These are phyloP conservation scores for Chloropicon primus DNA, from an alignment of 139 green algal species.

Conservation along the genomic window DNA sequence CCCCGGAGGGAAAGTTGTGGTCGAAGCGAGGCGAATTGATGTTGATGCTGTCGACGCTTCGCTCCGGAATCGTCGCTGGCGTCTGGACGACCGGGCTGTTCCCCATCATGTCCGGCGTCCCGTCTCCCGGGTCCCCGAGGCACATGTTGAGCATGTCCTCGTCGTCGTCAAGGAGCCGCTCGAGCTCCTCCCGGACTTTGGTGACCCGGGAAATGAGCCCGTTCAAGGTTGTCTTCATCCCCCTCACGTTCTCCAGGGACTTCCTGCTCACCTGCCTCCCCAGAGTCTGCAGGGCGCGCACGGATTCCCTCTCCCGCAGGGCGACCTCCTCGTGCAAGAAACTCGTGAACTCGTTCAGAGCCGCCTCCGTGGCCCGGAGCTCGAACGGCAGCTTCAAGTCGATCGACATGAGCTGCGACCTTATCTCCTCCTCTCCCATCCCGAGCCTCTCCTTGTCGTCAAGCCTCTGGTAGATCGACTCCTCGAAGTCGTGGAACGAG, in stretches of 20 bases:
- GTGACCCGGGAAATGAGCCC: constrained; percentile 39
- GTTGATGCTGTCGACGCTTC: neutral
- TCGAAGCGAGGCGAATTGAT: neutral
- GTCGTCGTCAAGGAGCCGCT: constrained; percentile 65
- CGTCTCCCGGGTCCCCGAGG: constrained; percentile 35
- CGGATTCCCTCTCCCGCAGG: constrained; percentile 33
- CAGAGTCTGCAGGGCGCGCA: constrained; percentile 56
- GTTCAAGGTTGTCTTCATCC: constrained; percentile 67
- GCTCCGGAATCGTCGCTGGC: neutral
- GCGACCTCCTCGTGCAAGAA: constrained; percentile 26
- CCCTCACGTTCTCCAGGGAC: constrained; percentile 52
- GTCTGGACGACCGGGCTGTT: neutral
- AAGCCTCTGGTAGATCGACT: constrained; percentile 16
- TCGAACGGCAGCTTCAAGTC: constrained; percentile 45
- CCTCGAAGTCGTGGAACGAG: constrained; percentile 1
- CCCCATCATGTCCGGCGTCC: constrained; percentile 6
- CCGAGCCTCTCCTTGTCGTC: constrained; percentile 10
- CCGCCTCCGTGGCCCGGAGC: constrained; percentile 47
- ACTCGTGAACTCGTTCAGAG: constrained; percentile 41
- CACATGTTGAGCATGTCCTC: constrained; percentile 76
- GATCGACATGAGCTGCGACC: neutral
- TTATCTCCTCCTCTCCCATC: constrained; percentile 2
- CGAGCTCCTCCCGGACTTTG: constrained; percentile 45
- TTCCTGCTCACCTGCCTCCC: constrained; percentile 39
- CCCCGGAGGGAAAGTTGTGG: too few species aligned